phyloP scores from a whole-genome alignment of 2,329 filamentous ascomycete species.

The Pseudogymnoascus sp. region DNA sequence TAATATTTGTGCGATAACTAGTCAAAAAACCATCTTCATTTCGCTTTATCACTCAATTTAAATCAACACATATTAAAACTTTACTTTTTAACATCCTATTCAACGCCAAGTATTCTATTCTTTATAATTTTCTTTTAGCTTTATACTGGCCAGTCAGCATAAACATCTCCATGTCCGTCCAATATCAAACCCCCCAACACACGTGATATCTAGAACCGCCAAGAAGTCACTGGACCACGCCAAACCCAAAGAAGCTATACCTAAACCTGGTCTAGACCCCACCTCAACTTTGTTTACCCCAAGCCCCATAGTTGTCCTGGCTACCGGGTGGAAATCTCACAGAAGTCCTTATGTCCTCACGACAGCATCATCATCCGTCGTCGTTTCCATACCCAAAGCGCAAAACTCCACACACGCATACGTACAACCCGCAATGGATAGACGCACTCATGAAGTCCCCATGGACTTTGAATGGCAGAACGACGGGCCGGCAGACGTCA shows the following conservation, averaged over 20 bases:
- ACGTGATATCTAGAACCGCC: neutral
- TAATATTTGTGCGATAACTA: too few relatives aligned
- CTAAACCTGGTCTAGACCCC: conserved; percentile 3
- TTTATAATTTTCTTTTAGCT: neutral
- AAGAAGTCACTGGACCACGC: conserved; percentile 7
- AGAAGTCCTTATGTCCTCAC: neutral
- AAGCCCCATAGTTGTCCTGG: conserved; percentile 8
- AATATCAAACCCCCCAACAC: neutral
- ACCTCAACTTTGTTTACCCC: conserved; percentile 5
- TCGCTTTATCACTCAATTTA: too few relatives aligned
- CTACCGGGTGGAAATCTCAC: neutral
- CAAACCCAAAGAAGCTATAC: conserved; percentile 1
- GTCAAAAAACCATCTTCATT: too few relatives aligned
- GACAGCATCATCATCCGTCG: neutral
- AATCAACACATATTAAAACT: too few relatives aligned
- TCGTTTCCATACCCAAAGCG: neutral
- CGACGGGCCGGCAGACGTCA: conserved; percentile 47
- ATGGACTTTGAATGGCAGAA: conserved; percentile 62
- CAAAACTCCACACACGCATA: neutral
- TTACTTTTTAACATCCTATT: too few relatives aligned
- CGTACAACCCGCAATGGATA: conserved; percentile 37
- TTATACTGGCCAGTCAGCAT: neutral
- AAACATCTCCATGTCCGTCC: neutral
- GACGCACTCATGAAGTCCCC: conserved; percentile 49
- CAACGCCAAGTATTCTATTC: too few relatives aligned